Conservation (phyloP, 768 basidiomycete genomes). For the Xerocomus spinulosus region DNA sequence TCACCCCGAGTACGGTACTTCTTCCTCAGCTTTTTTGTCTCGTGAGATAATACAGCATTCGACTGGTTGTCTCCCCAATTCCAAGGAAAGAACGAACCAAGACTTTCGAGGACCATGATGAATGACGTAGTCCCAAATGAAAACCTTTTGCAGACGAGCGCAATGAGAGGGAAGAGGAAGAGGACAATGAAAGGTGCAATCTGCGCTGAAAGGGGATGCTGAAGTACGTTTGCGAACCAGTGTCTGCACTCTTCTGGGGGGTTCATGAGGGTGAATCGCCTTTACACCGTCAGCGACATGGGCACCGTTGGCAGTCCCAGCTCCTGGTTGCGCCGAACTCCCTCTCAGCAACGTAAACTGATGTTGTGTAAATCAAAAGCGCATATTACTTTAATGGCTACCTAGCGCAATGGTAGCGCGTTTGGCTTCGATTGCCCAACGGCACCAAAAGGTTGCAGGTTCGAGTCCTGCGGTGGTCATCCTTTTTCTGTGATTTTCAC, state of each 20-base stretch:
- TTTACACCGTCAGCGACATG: conserved; percentile 31
- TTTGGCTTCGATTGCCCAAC: conserved; percentile 82
- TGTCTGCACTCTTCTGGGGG: conserved; percentile 36
- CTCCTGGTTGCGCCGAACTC: conserved; percentile 16
- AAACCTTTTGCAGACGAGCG: conserved; percentile 30
- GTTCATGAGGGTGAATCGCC: conserved; percentile 38
- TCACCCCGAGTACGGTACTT: conserved; percentile 54
- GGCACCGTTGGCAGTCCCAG: conserved; percentile 15
- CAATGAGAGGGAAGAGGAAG: conserved; percentile 38
- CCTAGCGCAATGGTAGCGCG: conserved; percentile 94
- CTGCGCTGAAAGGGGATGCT: conserved; percentile 48
- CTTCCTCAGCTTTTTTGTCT: conserved; percentile 45
- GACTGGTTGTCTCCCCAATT: conserved; percentile 45
- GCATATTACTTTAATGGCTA: conserved; percentile 39
- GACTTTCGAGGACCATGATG: conserved; percentile 54
- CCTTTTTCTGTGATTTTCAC: conserved; percentile 11
- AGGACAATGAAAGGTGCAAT: conserved; percentile 53
- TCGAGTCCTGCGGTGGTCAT: conserved; percentile 93
- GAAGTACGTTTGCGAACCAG: conserved; percentile 37
- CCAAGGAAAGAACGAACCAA: conserved; percentile 59
- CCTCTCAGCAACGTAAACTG: conserved; percentile 21
- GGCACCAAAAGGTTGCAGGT: conserved; percentile 94
- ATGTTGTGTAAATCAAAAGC: not conserved
- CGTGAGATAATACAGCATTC: conserved; percentile 21
- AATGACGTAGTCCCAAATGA: conserved; percentile 25